phyloP scores from a whole-genome alignment of 805 yeast species.

The Cyberlindnera suaveolens region DNA sequence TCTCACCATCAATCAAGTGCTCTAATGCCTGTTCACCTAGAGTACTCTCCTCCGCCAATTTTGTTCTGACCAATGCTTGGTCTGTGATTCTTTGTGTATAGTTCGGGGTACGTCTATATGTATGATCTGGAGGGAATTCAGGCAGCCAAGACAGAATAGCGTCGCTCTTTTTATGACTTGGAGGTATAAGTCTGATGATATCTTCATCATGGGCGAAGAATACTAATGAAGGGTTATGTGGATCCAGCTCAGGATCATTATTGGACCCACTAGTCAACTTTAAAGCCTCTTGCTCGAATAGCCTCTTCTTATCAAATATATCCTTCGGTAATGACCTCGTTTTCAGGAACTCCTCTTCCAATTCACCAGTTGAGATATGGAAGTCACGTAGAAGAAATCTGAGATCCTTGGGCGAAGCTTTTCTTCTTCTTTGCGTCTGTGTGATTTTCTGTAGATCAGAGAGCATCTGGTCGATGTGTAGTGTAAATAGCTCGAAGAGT shows the following conservation, averaged over 20 bases:
- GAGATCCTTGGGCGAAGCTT: constrained; percentile 49
- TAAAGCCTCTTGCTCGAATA: constrained; percentile 8
- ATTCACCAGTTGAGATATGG: constrained; percentile 31
- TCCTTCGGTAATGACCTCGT: constrained; percentile 17
- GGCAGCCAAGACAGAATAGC: constrained; percentile 79
- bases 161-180: constrained; percentile 32
- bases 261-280: constrained; percentile 11
- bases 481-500: constrained; percentile 29
- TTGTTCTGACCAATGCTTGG: constrained; percentile 63
- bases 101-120: constrained; percentile 73
- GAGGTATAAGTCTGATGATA: constrained; percentile 50
- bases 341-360: constrained; percentile 31
- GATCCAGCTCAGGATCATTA: constrained; percentile 19
- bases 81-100: constrained; percentile 59
- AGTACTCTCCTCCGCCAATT: constrained; percentile 74
- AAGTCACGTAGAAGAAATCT: constrained; percentile 38
- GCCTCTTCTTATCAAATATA: constrained; percentile 12
- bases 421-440: constrained; percentile 53
- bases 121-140: constrained; percentile 87
- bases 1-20: constrained; percentile 33
- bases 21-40: constrained; percentile 75
- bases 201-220: constrained; percentile 47
- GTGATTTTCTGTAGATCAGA: constrained; percentile 41
- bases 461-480: constrained; percentile 34
- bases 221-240: constrained; percentile 42